Conservation (phyloP, 441 rosid species). For the Populus hybrid region DNA sequence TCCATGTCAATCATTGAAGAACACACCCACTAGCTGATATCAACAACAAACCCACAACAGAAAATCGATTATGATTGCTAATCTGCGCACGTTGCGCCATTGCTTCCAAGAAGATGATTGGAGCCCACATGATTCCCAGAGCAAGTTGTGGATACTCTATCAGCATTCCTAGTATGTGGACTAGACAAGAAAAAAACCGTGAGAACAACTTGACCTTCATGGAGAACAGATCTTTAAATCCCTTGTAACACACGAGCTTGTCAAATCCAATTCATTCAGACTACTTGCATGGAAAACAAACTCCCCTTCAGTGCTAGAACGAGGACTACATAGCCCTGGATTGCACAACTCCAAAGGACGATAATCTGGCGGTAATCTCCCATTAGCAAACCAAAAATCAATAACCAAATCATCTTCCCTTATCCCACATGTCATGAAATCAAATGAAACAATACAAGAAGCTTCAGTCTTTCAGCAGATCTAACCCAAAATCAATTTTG, state of each 20-base stretch:
- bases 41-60: conserved; percentile 38
- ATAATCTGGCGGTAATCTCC: conserved; percentile 41
- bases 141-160: conserved; percentile 74
- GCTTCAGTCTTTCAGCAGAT: too few relatives aligned
- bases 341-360: conserved; percentile 88
- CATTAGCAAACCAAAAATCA: conserved; percentile 71
- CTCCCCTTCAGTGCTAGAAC: conserved; percentile 48
- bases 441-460: conserved; percentile 61
- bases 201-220: conserved; percentile 66
- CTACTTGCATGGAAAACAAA: conserved; percentile 81
- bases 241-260: conserved; percentile 59
- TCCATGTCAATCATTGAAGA: conserved; percentile 71
- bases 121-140: conserved; percentile 64
- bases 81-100: conserved; percentile 41
- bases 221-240: conserved; percentile 69
- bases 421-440: conserved; percentile 58
- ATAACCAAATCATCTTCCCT: conserved; percentile 74
- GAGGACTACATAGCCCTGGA: conserved; percentile 69
- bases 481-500: too few relatives aligned
- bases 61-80: conserved; percentile 41
- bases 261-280: conserved; percentile 70
- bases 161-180: conserved; percentile 54
- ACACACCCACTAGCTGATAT: conserved; percentile 44
- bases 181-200: conserved; percentile 79
- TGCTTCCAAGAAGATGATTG: conserved; percentile 37